These are phyloP conservation scores for Ziziphus jujuba DNA, from an alignment of 306 rosid genomes.

Conservation along the genomic window DNA sequence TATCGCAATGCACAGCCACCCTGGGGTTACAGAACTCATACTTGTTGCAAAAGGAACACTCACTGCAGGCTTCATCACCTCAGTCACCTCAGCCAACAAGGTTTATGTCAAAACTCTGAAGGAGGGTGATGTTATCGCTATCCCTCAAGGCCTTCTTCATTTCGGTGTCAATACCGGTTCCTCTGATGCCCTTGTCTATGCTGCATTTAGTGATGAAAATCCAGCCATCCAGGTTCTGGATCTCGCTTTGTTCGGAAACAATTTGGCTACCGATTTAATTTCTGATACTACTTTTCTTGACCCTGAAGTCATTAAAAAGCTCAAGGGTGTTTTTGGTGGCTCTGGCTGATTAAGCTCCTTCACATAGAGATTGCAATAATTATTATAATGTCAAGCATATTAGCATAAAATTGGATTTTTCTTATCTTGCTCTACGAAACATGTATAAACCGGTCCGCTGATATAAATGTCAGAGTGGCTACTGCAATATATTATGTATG, in stretches of 20 bases:
- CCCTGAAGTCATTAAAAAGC: slow-evolving; percentile 5
- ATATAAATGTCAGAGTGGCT: too few relatives aligned
- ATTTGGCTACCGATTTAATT: slow-evolving; percentile 55
- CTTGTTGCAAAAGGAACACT: slow-evolving; percentile 41
- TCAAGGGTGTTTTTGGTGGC: too few relatives aligned
- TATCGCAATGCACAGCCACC: slow-evolving; percentile 66
- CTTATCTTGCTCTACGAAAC: too few relatives aligned
- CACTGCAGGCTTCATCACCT: slow-evolving; percentile 52
- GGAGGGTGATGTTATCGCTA: slow-evolving; percentile 59
- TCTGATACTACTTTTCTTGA: slow-evolving; percentile 56
- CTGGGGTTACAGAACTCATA: slow-evolving; percentile 45
- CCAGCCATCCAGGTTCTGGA: slow-evolving; percentile 73
- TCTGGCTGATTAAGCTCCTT: too few relatives aligned
- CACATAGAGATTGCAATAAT: too few relatives aligned
- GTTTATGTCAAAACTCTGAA: slow-evolving; percentile 48
- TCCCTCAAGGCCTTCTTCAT: slow-evolving; percentile 67
- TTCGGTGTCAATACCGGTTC: slow-evolving; percentile 46
- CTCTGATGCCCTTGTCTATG: slow-evolving; percentile 22
- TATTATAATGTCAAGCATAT: too few relatives aligned
- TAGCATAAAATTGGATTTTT: too few relatives aligned
- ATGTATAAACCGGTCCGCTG: too few relatives aligned
- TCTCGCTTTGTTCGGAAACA: slow-evolving; percentile 59
- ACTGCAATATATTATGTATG: too few relatives aligned
- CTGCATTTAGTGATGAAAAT: slow-evolving; percentile 50
- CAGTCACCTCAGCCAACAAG: slow-evolving; percentile 44